These are phyloP conservation scores for Talaromyces pinophilus DNA, from an alignment of 2,329 filamentous ascomycete genomes.

Conservation along the genomic window DNA sequence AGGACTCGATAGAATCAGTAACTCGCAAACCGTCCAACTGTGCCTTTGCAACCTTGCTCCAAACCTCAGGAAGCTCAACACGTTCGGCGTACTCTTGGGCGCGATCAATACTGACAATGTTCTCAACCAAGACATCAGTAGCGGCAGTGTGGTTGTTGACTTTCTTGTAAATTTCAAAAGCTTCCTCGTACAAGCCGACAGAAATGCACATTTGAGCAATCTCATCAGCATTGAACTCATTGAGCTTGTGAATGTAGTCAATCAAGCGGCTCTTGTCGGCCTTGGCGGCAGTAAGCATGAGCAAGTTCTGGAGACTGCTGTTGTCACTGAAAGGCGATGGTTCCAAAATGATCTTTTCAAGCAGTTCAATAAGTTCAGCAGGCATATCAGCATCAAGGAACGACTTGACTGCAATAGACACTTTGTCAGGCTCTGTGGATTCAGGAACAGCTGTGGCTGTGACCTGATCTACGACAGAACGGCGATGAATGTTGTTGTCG, in stretches of 20 bases:
- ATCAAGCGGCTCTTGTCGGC: constrained; percentile 93
- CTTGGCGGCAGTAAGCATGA: constrained; percentile 95
- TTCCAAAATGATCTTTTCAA: constrained; percentile 99
- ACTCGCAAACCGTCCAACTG: constrained; percentile 95
- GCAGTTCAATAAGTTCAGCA: constrained; percentile 89
- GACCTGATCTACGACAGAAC: constrained; percentile 93
- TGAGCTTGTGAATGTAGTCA: constrained; percentile 91
- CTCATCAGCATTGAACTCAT: constrained; percentile 86
- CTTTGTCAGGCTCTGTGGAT: constrained; percentile 88
- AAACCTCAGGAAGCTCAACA: constrained; percentile 90
- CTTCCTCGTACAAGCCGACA: constrained; percentile 92
- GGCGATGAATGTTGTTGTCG: constrained; percentile 91
- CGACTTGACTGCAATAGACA: constrained; percentile 88
- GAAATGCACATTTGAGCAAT: constrained; percentile 92
- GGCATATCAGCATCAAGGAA: constrained; percentile 91
- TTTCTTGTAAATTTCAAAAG: constrained; percentile 99
- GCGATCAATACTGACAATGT: constrained; percentile 96
- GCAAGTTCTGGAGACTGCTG: constrained; percentile 88
- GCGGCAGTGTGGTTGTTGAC: constrained; percentile 84
- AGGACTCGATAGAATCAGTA: constrained; percentile 90
- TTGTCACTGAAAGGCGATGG: constrained; percentile 99
- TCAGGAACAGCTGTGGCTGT: constrained; percentile 93
- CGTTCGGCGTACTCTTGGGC: constrained; percentile 94
- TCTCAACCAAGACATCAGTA: constrained; percentile 87
- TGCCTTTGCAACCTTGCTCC: constrained; percentile 97